Conservation (phyloP, 805 yeast species). For the Starmerella powellii region DNA sequence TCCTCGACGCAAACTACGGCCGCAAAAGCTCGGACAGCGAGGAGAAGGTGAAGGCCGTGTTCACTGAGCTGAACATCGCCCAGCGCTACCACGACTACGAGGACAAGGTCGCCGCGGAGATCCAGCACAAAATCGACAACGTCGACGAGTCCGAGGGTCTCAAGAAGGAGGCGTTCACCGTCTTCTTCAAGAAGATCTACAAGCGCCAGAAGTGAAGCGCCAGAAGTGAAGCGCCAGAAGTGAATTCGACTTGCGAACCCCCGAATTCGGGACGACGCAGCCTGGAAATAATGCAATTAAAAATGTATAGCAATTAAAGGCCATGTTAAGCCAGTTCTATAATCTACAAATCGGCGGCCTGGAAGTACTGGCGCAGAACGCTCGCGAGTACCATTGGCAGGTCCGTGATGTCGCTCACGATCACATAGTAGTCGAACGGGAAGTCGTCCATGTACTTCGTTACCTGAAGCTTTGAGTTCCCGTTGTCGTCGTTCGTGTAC, state of each 20-base stretch:
- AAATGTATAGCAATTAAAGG: too few species aligned
- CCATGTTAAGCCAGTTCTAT: too few species aligned
- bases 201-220: slow-evolving; percentile 50
- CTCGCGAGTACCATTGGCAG: slow-evolving; percentile 83
- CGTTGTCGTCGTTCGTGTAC: slow-evolving; percentile 52
- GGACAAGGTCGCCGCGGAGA: slow-evolving; percentile 55
- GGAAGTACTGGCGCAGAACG: slow-evolving; percentile 83
- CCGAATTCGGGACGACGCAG: neutral
- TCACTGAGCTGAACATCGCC: slow-evolving; percentile 60
- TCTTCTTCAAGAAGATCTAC: slow-evolving; percentile 81
- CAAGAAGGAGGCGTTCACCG: slow-evolving; percentile 71
- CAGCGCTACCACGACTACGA: slow-evolving; percentile 68
- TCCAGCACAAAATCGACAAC: slow-evolving; percentile 51
- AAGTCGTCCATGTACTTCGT: slow-evolving; percentile 79
- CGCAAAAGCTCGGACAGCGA: slow-evolving; percentile 61
- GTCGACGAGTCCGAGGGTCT: slow-evolving; percentile 90
- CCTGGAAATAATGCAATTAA: too few species aligned
- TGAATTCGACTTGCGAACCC: neutral
- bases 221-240: too few species aligned
- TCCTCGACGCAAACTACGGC: slow-evolving; percentile 85
- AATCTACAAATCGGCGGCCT: slow-evolving; percentile 16
- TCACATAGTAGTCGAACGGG: slow-evolving; percentile 95
- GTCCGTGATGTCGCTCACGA: slow-evolving; percentile 78
- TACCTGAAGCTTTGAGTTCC: slow-evolving; percentile 62
- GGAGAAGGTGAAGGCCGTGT: slow-evolving; percentile 57